Conservation (phyloP, 2,329 filamentous ascomycete genomes). For the Pyrenochaeta sp. region DNA sequence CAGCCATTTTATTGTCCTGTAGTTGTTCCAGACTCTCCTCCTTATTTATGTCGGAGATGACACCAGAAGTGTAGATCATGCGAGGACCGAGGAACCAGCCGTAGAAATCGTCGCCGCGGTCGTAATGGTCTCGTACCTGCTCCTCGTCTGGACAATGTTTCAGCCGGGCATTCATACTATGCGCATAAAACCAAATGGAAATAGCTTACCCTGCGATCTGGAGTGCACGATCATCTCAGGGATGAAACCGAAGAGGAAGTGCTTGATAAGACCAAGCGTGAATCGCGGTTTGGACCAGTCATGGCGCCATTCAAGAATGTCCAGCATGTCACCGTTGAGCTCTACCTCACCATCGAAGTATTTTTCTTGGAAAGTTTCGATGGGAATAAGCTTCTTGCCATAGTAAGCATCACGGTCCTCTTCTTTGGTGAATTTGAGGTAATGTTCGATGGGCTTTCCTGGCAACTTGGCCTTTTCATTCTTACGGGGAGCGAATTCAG, state of each 20-base stretch:
- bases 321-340: slow-evolving; percentile 91
- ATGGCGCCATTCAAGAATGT: slow-evolving; percentile 91
- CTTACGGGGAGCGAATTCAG: slow-evolving; percentile 83
- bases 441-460: slow-evolving; percentile 88
- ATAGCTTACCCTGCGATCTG: slow-evolving; percentile 75
- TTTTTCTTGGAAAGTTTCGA: slow-evolving; percentile 97
- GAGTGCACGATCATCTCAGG: slow-evolving; percentile 94
- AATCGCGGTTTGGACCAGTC: slow-evolving; percentile 97
- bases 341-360: slow-evolving; percentile 96
- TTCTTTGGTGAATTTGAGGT: slow-evolving; percentile 79
- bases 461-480: slow-evolving; percentile 92
- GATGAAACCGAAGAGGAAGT: slow-evolving; percentile 86
- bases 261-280: slow-evolving; percentile 84
- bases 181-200: background rate
- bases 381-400: slow-evolving; percentile 81
- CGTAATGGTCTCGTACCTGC: slow-evolving; percentile 97
- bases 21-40: slow-evolving; percentile 95
- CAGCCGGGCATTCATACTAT: background rate
- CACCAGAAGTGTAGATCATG: slow-evolving; percentile 98
- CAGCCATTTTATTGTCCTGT: slow-evolving; percentile 95
- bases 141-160: slow-evolving; percentile 75
- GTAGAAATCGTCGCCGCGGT: slow-evolving; percentile 98
- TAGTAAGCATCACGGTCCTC: slow-evolving; percentile 72
- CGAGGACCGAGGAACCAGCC: slow-evolving; percentile 97
- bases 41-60: slow-evolving; percentile 85